Conservation (phyloP, 192 early-diverging fungal species). For the Linnemannia exigua region DNA sequence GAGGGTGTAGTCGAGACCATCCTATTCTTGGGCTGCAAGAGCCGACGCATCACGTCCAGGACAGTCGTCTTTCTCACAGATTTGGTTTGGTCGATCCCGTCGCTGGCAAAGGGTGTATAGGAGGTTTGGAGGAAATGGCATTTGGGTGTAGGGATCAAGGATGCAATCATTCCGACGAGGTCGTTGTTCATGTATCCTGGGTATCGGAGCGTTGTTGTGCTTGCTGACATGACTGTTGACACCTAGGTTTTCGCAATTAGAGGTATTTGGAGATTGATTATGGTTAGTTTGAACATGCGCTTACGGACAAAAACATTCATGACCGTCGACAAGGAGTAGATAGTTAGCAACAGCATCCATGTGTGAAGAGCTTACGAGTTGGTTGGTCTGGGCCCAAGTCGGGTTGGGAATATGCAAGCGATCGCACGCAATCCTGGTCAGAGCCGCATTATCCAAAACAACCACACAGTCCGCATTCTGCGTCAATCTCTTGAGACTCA, state of each 20-base stretch:
- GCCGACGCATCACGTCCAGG: constrained; percentile 96
- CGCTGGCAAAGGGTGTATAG: constrained; percentile 98
- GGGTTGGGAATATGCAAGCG: constrained; percentile 94
- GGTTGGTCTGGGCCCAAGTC: constrained; percentile 96
- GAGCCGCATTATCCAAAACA: constrained; percentile 96
- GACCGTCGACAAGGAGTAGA: background rate
- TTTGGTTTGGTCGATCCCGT: constrained; percentile 91
- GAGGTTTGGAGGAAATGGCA: constrained; percentile 97
- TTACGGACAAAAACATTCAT: background rate
- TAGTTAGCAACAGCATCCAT: background rate
- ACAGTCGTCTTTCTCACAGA: constrained; percentile 97
- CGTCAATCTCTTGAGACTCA: constrained; percentile 92
- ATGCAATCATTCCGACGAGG: constrained; percentile 93
- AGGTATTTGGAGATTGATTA: background rate
- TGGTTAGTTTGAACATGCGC: background rate
- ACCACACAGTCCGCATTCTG: constrained; percentile 96
- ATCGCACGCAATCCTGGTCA: constrained; percentile 94
- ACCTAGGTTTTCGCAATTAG: constrained; percentile 61
- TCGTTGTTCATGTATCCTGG: constrained; percentile 99
- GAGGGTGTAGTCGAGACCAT: constrained; percentile 96
- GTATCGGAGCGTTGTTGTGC: constrained; percentile 96
- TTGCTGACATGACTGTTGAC: constrained; percentile 98
- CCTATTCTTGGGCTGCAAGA: constrained; percentile 97
- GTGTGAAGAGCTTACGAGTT: constrained; percentile 75
- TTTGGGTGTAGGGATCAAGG: constrained; percentile 97